Conservation (phyloP, 108 stramenopile genomes). For the Licmophora abbreviata region DNA sequence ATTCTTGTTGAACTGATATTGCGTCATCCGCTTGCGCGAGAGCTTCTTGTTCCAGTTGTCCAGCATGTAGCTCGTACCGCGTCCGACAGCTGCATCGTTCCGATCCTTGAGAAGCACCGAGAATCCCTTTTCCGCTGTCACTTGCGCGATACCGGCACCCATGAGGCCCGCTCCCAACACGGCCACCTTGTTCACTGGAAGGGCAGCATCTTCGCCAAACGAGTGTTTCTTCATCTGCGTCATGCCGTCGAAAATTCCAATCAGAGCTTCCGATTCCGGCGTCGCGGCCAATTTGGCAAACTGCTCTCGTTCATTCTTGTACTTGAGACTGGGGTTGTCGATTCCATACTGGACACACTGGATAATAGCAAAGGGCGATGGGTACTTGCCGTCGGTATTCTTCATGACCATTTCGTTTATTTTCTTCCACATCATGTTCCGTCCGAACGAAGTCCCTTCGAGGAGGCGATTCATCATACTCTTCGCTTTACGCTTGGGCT, state of each 20-base stretch:
- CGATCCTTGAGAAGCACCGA: conserved; percentile 95
- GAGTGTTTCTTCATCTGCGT: conserved; percentile 92
- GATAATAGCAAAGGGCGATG: conserved; percentile 91
- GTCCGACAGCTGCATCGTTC: conserved; percentile 64
- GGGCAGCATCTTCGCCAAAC: conserved; percentile 58
- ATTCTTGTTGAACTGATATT: conserved; percentile 84
- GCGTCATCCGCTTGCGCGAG: conserved; percentile 88
- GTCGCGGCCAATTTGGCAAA: conserved; percentile 97
- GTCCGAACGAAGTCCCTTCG: conserved; percentile 89
- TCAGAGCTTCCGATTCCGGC: conserved; percentile 87
- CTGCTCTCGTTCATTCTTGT: conserved; percentile 86
- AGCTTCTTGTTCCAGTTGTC: conserved; percentile 92
- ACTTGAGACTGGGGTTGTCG: conserved; percentile 56
- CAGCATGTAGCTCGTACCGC: conserved; percentile 86
- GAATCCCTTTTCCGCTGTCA: conserved; percentile 93
- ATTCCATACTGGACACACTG: conserved; percentile 89
- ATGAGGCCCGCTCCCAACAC: conserved; percentile 99
- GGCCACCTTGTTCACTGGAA: conserved; percentile 84
- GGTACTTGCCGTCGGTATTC: conserved; percentile 95
- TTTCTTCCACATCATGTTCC: conserved; percentile 88
- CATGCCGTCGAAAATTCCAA: conserved; percentile 96
- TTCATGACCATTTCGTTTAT: conserved; percentile 88
- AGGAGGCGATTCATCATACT: conserved; percentile 66
- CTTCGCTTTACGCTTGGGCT: conserved; percentile 85
- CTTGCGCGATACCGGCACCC: conserved; percentile 99